Percentiles rank a stretch among this genome's conserved stretches.
Evolutionary conservation across 768 basidiomycete species (phyloP).

Genomic region (Tylopilus rubrobrunneus): DNA sequence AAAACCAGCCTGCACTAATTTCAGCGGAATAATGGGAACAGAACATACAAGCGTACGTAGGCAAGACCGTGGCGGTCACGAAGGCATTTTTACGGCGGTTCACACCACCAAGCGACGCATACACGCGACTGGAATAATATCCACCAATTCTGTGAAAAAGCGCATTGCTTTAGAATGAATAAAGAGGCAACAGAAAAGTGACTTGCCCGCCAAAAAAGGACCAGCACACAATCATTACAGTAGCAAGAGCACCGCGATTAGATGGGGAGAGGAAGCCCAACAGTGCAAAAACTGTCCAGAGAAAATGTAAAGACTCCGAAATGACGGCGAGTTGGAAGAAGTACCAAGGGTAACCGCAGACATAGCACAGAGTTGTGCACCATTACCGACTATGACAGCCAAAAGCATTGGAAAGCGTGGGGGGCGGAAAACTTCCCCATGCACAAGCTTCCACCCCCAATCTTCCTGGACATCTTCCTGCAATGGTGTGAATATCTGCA

Average conservation of each 20-base stretch:
- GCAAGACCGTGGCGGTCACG: conserved; percentile 82
- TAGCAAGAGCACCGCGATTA: conserved; percentile 90
- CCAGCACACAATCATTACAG: conserved; percentile 68
- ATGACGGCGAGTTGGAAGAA: background rate
- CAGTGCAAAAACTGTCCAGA: conserved; percentile 72
- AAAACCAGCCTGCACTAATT: conserved; percentile 64
- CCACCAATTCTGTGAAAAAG: conserved; percentile 64
- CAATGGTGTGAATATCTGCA: background rate
- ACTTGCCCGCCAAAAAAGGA: conserved; percentile 83
- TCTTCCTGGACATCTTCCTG: conserved; percentile 97
- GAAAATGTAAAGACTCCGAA: conserved; percentile 4
- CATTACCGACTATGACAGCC: conserved; percentile 84
- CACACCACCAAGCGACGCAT: conserved; percentile 67
- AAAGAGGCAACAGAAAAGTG: background rate
- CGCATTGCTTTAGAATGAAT: background rate
- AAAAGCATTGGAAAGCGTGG: conserved; percentile 75
- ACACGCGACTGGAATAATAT: conserved; percentile 82
- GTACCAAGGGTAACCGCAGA: conserved; percentile 79
- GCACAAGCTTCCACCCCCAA: conserved; percentile 97
- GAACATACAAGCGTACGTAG: conserved; percentile 53
- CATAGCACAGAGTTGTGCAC: conserved; percentile 64
- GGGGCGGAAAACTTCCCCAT: conserved; percentile 91
- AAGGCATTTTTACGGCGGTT: conserved; percentile 81
- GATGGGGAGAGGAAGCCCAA: conserved; percentile 94
- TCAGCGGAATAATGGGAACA: conserved; percentile 6